Evolutionary conservation across 2,329 filamentous ascomycete genomes (phyloP).

Genomic region (Moelleriella libera): DNA sequence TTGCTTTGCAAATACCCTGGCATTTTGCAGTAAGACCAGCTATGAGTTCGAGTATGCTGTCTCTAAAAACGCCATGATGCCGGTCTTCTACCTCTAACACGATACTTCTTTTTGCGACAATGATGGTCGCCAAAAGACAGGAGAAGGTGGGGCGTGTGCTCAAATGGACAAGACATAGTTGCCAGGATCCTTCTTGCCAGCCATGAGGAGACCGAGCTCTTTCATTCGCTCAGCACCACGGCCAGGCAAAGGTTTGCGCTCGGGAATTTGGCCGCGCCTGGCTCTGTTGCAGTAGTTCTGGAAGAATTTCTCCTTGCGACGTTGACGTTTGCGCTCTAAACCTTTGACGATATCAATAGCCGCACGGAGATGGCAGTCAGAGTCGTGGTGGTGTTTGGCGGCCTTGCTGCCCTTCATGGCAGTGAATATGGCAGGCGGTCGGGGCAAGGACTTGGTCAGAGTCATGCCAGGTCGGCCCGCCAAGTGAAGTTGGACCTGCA

Average conservation of each 20-base stretch:
- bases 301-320: constrained; percentile 83
- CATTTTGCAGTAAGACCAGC: too few species aligned
- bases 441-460: constrained; percentile 76
- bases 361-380: constrained; percentile 62
- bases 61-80: too few species aligned
- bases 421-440: constrained; percentile 58
- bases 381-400: constrained; percentile 15
- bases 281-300: constrained; percentile 80
- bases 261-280: constrained; percentile 48
- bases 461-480: constrained; percentile 50
- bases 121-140: background rate
- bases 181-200: constrained; percentile 60
- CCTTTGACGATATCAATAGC: constrained; percentile 97
- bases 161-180: constrained; percentile 68
- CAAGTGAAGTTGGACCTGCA: constrained; percentile 20
- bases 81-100: too few species aligned
- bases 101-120: too few species aligned
- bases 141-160: constrained; percentile 4
- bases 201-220: constrained; percentile 70
- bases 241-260: constrained; percentile 61
- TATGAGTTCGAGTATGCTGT: too few species aligned
- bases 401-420: constrained; percentile 30
- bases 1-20: too few species aligned
- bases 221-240: constrained; percentile 84
- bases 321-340: constrained; percentile 83